Evolutionary conservation across 495 filamentous ascomycete genomes (phyloP).

Genomic region (Daldinia vernicosa): DNA sequence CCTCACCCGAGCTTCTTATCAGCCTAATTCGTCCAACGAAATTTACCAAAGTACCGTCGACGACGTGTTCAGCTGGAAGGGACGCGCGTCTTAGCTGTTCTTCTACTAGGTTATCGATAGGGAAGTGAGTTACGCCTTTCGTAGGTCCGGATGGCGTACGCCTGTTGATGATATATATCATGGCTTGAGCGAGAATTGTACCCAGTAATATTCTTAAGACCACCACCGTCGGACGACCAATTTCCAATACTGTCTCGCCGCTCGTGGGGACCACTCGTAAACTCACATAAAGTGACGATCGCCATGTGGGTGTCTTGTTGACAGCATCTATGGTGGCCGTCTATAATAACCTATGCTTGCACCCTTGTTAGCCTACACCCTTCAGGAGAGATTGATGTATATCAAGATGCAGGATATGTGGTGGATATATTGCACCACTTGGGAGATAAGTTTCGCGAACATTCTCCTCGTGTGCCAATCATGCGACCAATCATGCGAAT

Average conservation of each 20-base stretch:
- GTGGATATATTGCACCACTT: constrained; percentile 7
- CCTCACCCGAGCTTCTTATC: background rate
- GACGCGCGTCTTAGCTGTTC: constrained; percentile 7
- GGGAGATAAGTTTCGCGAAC: constrained; percentile 6
- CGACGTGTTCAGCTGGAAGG: background rate
- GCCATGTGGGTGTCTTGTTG: constrained; percentile 9
- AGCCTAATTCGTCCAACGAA: background rate
- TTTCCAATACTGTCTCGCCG: constrained; percentile 6
- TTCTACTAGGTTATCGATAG: constrained; percentile 9
- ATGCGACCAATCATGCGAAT: background rate
- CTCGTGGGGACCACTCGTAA: constrained; percentile 29
- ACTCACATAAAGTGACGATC: constrained; percentile 2
- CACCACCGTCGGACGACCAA: background rate
- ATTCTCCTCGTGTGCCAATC: constrained; percentile 7
- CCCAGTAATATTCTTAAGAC: background rate
- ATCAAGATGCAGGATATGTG: constrained; percentile 8
- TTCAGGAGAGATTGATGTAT: background rate
- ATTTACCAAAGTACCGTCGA: constrained; percentile 2
- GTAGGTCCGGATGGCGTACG: constrained; percentile 19
- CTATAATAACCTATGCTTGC: background rate
- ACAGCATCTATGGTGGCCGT: background rate
- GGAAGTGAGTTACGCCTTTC: constrained; percentile 4
- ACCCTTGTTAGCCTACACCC: constrained; percentile 13
- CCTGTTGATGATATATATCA: constrained; percentile 16
- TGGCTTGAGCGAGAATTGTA: background rate